Conservation (phyloP, 2,329 filamentous ascomycete species). For the Exserohilum rostratum region DNA sequence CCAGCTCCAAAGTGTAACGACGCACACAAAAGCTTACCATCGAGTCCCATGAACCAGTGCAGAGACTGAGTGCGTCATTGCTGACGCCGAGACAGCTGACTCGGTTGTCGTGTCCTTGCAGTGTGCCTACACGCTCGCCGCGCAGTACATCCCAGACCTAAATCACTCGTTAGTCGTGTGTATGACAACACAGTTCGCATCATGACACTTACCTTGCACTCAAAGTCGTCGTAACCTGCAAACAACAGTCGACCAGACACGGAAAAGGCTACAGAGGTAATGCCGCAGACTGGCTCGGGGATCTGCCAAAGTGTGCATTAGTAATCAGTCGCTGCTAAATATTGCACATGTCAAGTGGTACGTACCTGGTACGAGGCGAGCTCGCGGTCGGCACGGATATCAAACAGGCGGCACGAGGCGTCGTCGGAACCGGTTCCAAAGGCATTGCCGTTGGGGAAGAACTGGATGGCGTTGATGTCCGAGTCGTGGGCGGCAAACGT, state of each 20-base stretch:
- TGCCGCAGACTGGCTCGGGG: constrained; percentile 95
- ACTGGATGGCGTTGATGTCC: constrained; percentile 99
- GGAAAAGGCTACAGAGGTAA: constrained; percentile 97
- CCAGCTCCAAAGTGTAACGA: not conserved
- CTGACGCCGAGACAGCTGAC: constrained; percentile 98
- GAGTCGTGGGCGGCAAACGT: constrained; percentile 98
- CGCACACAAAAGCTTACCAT: constrained; percentile 70
- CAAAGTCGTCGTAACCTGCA: constrained; percentile 97
- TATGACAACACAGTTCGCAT: not conserved
- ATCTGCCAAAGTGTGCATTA: constrained; percentile 66
- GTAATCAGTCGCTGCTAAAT: constrained; percentile 20
- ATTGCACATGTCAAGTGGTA: not conserved
- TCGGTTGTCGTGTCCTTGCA: constrained; percentile 97
- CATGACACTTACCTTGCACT: constrained; percentile 84
- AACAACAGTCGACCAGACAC: constrained; percentile 95
- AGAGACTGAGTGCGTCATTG: constrained; percentile 98
- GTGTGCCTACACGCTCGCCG: constrained; percentile 93
- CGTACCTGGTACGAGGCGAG: constrained; percentile 65
- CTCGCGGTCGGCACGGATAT: constrained; percentile 91
- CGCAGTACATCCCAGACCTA: constrained; percentile 98
- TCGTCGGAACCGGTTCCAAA: constrained; percentile 98
- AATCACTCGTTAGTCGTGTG: constrained; percentile 19
- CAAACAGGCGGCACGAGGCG: constrained; percentile 94
- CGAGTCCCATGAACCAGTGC: constrained; percentile 99
- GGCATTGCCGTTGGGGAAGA: constrained; percentile 98